These are phyloP conservation scores for Jatropha podagrica DNA, from an alignment of 441 rosid species.

Conservation along the genomic window DNA sequence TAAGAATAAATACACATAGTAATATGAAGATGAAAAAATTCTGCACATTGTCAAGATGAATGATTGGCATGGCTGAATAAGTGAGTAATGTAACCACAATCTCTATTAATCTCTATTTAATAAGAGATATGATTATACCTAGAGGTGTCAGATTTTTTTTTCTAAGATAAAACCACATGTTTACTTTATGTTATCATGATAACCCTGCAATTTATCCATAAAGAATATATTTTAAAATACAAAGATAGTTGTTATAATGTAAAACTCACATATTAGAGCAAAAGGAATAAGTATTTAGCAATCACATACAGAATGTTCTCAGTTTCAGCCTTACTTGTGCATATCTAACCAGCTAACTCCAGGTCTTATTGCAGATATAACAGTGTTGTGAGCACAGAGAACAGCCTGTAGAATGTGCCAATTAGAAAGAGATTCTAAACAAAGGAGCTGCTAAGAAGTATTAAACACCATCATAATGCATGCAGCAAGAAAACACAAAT, in stretches of 20 bases:
- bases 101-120: not conserved
- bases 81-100: not conserved
- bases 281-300: not conserved
- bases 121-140: not conserved
- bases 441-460: not conserved
- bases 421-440: conserved; percentile 23
- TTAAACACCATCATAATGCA: not conserved
- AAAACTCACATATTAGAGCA: not conserved
- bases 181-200: not conserved
- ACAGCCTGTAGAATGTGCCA: conserved; percentile 59
- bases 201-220: not conserved
- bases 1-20: conserved; percentile 12
- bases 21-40: conserved; percentile 13
- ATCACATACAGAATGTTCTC: not conserved
- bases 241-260: not conserved
- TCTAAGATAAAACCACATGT: not conserved
- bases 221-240: conserved; percentile 5
- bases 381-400: conserved; percentile 84
- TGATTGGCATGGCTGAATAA: not conserved
- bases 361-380: conserved; percentile 80
- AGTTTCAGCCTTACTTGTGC: conserved; percentile 72
- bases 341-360: conserved; percentile 91
- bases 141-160: not conserved
- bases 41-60: conserved; percentile 4
- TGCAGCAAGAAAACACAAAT: not conserved